phyloP scores from a whole-genome alignment of 768 basidiomycete genomes.

The Amanita fuliginea region DNA sequence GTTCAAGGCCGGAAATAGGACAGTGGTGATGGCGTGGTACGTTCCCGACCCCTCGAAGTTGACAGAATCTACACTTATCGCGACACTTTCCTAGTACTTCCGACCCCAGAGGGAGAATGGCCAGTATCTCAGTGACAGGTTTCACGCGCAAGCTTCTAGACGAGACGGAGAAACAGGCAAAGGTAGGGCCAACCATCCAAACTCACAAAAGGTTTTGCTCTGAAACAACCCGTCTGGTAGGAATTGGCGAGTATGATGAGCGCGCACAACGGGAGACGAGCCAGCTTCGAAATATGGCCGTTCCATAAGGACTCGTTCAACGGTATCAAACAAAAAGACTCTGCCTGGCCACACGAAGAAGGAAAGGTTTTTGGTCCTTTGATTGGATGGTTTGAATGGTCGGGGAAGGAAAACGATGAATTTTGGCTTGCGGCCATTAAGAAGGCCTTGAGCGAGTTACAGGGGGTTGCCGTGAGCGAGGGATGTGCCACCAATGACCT shows the following conservation, averaged over 20 bases:
- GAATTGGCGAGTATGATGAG: not conserved
- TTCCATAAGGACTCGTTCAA: not conserved
- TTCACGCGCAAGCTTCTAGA: not conserved
- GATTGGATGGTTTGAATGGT: constrained; percentile 1
- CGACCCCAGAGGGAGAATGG: not conserved
- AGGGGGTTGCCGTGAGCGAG: constrained; percentile 4
- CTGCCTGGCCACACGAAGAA: not conserved
- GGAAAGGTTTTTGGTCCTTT: constrained; percentile 1
- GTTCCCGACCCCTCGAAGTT: not conserved
- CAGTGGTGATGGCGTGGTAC: not conserved
- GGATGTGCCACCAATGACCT: constrained; percentile 1
- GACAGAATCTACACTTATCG: not conserved
- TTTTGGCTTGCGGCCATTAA: not conserved
- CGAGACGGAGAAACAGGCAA: not conserved
- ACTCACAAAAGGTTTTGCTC: not conserved
- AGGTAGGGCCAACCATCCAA: not conserved
- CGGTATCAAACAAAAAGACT: not conserved
- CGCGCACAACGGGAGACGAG: not conserved
- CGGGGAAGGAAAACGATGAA: not conserved
- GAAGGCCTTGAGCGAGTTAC: not conserved
- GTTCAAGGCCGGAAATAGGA: not conserved
- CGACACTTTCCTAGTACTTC: not conserved
- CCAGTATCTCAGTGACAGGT: not conserved
- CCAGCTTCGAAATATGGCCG: not conserved
- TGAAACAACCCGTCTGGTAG: not conserved